A percentile compares a stretch with the other conserved stretches of the same genome.
phyloP scores from a whole-genome alignment of 73 alveolate species.

The Effrenium voratum region DNA sequence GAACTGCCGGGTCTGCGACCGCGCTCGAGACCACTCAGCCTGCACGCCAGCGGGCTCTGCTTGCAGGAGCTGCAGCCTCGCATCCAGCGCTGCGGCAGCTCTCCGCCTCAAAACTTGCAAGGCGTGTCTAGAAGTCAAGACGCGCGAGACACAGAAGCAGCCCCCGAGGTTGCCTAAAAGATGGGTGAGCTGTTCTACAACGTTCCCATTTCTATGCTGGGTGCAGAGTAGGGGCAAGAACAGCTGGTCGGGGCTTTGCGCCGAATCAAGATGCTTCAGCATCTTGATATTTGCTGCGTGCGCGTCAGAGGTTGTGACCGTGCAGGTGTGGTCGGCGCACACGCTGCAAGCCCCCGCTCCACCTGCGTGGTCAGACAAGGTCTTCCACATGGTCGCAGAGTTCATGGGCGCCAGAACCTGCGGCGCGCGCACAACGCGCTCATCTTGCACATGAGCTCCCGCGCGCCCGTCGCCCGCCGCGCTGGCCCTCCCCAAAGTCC shows the following conservation, averaged over 20 bases:
- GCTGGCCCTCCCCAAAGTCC: neutral
- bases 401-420: neutral
- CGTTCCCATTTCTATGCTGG: constrained; percentile 53
- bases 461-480: neutral
- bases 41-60: neutral
- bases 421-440: constrained; percentile 10
- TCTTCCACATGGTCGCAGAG: neutral
- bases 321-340: neutral
- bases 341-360: neutral
- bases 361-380: neutral
- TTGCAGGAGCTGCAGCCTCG: neutral
- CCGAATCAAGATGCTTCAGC: neutral
- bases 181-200: constrained; percentile 1
- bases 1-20: neutral
- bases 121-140: neutral
- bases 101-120: neutral
- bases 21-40: neutral
- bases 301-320: constrained; percentile 7
- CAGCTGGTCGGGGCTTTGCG: neutral
- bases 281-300: constrained; percentile 14
- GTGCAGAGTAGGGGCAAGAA: constrained; percentile 16
- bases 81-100: neutral
- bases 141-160: constrained; percentile 13
- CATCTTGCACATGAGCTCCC: neutral
- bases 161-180: neutral